These are phyloP conservation scores for Botrytis fragariae DNA, from an alignment of 2,329 filamentous ascomycete species.

Conservation along the genomic window DNA sequence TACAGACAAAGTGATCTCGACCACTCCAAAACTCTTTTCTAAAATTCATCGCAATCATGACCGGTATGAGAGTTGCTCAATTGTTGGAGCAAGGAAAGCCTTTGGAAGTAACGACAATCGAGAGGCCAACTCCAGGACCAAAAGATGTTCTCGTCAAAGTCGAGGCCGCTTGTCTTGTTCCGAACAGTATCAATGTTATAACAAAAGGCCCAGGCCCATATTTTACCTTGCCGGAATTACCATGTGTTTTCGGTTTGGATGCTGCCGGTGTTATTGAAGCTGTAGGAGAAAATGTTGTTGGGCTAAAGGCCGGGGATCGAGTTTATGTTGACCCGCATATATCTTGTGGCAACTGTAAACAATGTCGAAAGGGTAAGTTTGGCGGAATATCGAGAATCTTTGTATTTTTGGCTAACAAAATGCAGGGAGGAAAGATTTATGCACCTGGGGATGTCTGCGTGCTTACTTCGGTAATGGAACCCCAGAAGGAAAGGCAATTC, in stretches of 20 bases:
- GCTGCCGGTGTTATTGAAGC: neutral
- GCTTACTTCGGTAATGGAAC: neutral
- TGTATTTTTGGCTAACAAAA: neutral
- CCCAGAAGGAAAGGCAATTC: neutral
- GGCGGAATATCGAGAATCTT: neutral
- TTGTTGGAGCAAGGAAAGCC: neutral
- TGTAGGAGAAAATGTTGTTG: neutral
- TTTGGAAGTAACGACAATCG: neutral
- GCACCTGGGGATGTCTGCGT: neutral
- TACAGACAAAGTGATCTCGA: neutral
- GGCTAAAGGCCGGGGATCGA: neutral
- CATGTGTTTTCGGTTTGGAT: neutral
- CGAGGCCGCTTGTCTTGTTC: neutral
- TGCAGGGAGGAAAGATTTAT: neutral
- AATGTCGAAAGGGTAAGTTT: neutral
- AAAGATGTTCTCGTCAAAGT: slow-evolving; percentile 2
- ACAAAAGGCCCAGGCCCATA: neutral
- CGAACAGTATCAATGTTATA: neutral
- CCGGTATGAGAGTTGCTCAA: neutral
- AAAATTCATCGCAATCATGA: neutral
- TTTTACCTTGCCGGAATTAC: neutral
- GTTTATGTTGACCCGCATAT: neutral
- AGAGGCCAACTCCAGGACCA: neutral
- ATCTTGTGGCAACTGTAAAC: neutral
- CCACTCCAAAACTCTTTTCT: neutral